These are phyloP conservation scores for Zelopaecilomyces penicillatus DNA, from an alignment of 2,329 filamentous ascomycete species.

Conservation along the genomic window DNA sequence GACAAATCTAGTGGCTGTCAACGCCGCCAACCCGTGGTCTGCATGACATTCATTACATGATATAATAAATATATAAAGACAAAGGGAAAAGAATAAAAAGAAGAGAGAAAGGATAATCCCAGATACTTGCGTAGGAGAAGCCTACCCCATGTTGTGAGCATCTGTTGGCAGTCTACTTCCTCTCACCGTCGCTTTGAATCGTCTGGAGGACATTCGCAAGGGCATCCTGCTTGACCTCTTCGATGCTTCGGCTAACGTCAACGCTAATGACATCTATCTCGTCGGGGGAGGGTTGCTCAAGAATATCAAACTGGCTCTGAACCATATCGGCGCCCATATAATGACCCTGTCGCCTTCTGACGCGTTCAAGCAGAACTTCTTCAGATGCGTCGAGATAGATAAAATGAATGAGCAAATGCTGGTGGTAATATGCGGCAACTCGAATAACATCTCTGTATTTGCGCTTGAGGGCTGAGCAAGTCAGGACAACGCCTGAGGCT, in stretches of 20 bases:
- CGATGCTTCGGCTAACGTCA: constrained; percentile 52
- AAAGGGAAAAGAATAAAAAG: not conserved
- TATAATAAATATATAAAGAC: not conserved
- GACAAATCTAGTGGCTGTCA: no score
- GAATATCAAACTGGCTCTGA: constrained; percentile 75
- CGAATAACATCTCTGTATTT: constrained; percentile 93
- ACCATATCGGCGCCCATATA: constrained; percentile 98
- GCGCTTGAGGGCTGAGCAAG: constrained; percentile 91
- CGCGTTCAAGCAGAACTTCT: constrained; percentile 65
- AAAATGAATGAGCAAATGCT: constrained; percentile 75
- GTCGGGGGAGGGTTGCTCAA: constrained; percentile 70
- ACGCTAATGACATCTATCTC: constrained; percentile 66
- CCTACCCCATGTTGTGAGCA: not conserved
- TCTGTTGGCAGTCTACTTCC: constrained; percentile 9
- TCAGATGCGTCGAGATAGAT: constrained; percentile 80
- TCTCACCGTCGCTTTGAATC: constrained; percentile 26
- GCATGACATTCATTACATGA: no score
- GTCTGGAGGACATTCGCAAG: constrained; percentile 48
- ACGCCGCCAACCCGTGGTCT: no score
- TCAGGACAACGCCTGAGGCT: constrained; percentile 75
- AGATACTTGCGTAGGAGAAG: not conserved
- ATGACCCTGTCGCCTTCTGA: constrained; percentile 67
- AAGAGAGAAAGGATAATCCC: not conserved
- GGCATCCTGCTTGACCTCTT: constrained; percentile 54
- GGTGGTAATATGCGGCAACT: constrained; percentile 67